phyloP scores from a whole-genome alignment of 352 stramenopile species.

The Phytophthora chlamydospora region DNA sequence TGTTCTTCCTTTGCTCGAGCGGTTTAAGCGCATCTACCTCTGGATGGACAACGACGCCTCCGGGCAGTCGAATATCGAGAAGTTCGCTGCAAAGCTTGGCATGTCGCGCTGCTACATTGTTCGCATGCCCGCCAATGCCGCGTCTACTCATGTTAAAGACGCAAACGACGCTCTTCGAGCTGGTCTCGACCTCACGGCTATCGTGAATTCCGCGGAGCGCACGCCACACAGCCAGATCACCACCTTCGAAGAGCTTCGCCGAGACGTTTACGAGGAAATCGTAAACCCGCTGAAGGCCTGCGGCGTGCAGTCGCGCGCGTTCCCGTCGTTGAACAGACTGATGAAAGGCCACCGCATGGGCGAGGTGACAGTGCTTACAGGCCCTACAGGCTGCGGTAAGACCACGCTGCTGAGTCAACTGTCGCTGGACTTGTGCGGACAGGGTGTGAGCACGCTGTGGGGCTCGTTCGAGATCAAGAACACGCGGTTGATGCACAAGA shows the following conservation, averaged over 20 bases:
- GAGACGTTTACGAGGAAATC: constrained; percentile 95
- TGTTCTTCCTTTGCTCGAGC: constrained; percentile 95
- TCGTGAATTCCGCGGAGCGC: constrained; percentile 83
- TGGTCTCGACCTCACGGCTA: constrained; percentile 87
- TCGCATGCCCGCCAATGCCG: constrained; percentile 51
- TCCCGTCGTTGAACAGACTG: constrained; percentile 95
- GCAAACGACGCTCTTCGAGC: constrained; percentile 97
- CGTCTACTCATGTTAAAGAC: constrained; percentile 92
- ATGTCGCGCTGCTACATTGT: constrained; percentile 93
- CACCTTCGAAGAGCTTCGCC: constrained; percentile 92
- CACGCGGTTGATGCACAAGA: constrained; percentile 96
- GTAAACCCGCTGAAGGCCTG: constrained; percentile 94
- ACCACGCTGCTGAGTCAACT: constrained; percentile 94
- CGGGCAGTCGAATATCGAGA: constrained; percentile 95
- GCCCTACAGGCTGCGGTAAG: constrained; percentile 96
- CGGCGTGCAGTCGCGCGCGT: constrained; percentile 91
- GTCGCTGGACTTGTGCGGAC: constrained; percentile 91
- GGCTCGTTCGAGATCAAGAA: constrained; percentile 99
- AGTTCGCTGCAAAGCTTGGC: constrained; percentile 97
- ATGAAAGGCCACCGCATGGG: constrained; percentile 97
- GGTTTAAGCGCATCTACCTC: constrained; percentile 97
- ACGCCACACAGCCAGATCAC: constrained; percentile 95
- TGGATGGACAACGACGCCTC: constrained; percentile 99
- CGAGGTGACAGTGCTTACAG: constrained; percentile 98
- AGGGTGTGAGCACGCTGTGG: constrained; percentile 98